phyloP scores from a whole-genome alignment of 805 yeast genomes.

The Yamadazyma kitorensis region DNA sequence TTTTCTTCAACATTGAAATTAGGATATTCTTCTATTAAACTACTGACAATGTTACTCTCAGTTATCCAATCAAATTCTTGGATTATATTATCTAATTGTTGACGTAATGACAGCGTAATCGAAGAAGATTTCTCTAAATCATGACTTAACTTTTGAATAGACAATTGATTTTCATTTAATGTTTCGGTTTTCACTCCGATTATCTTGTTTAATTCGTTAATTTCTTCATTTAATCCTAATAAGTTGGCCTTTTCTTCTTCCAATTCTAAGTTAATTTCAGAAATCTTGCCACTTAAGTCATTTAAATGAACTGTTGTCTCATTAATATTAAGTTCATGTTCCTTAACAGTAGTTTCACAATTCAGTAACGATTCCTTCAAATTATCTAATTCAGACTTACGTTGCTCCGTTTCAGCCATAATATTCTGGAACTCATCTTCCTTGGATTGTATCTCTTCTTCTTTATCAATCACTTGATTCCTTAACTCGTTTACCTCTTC shows the following conservation, averaged over 20 bases:
- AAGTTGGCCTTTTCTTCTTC: slow-evolving; percentile 58
- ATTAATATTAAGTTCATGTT: slow-evolving; percentile 19
- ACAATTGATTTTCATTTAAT: slow-evolving; percentile 47
- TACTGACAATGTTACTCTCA: slow-evolving; percentile 56
- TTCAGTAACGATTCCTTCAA: slow-evolving; percentile 42
- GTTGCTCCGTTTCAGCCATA: slow-evolving; percentile 70
- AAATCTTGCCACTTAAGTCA: slow-evolving; percentile 19
- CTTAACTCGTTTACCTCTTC: slow-evolving; percentile 43
- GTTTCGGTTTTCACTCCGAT: slow-evolving; percentile 44
- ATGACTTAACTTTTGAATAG: slow-evolving; percentile 52
- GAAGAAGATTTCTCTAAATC: slow-evolving; percentile 50
- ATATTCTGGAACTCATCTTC: slow-evolving; percentile 59
- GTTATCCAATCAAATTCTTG: slow-evolving; percentile 68
- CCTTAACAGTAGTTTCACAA: slow-evolving; percentile 29
- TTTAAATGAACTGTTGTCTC: slow-evolving; percentile 22
- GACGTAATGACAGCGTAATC: slow-evolving; percentile 32
- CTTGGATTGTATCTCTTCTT: slow-evolving; percentile 40
- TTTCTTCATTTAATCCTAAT: slow-evolving; percentile 73
- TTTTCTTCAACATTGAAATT: slow-evolving; percentile 62
- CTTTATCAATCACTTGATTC: slow-evolving; percentile 36
- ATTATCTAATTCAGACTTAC: slow-evolving; percentile 51
- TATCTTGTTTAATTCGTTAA: slow-evolving; percentile 53
- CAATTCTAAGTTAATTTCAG: slow-evolving; percentile 26
- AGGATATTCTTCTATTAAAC: slow-evolving; percentile 59
- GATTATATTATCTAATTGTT: slow-evolving; percentile 44